Conservation (phyloP, 2,329 filamentous ascomycete genomes). For the Microcera coccophila region DNA sequence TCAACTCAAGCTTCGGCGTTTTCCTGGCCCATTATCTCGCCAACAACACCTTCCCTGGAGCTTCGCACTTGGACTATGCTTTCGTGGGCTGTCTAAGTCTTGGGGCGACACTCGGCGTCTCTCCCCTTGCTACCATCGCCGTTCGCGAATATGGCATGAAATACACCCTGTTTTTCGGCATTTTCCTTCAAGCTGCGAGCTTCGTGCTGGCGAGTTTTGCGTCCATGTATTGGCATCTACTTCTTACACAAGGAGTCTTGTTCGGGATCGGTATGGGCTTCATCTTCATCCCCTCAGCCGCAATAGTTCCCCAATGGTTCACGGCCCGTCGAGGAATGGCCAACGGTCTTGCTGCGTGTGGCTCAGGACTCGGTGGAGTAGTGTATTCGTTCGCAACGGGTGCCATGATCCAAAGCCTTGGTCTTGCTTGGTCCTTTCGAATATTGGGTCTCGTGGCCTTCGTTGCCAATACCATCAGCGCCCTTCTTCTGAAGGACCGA, state of each 20-base stretch:
- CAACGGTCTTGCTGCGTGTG: conserved; percentile 64
- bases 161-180: conserved; percentile 60
- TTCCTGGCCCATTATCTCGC: conserved; percentile 56
- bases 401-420: conserved; percentile 62
- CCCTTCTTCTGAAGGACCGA: conserved; percentile 63
- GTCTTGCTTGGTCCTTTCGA: conserved; percentile 64
- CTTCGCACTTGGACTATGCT: conserved; percentile 64
- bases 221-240: conserved; percentile 67
- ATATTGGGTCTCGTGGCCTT: conserved; percentile 61
- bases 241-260: conserved; percentile 68
- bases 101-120: conserved; percentile 56
- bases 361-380: conserved; percentile 71
- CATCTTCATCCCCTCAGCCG: conserved; percentile 65
- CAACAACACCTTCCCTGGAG: conserved; percentile 57
- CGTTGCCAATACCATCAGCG: conserved; percentile 60
- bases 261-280: conserved; percentile 80
- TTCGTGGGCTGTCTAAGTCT: conserved; percentile 59
- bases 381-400: conserved; percentile 64
- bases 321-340: conserved; percentile 63
- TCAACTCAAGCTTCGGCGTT: conserved; percentile 53
- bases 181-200: conserved; percentile 58
- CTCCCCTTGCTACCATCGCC: conserved; percentile 61
- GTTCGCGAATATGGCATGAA: conserved; percentile 61
- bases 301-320: conserved; percentile 72
- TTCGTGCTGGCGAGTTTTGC: conserved; percentile 70